Evolutionary conservation across 225 moss, liverwort and hornwort genomes (phyloP).

Genomic region (Sphagnum contortum): DNA sequence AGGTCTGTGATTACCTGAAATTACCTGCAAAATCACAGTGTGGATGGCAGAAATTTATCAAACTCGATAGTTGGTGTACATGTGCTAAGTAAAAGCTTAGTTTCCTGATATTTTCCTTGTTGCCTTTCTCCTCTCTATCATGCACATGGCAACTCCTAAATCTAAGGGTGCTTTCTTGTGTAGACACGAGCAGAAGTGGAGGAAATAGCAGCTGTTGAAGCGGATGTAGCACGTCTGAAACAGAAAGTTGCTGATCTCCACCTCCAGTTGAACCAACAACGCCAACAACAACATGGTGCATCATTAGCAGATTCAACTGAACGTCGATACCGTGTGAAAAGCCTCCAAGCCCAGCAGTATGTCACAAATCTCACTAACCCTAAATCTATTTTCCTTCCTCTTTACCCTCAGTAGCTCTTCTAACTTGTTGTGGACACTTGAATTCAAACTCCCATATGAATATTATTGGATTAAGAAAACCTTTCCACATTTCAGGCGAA

Average conservation of each 20-base stretch:
- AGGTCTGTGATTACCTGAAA: constrained; percentile 21
- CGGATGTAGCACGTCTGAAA: constrained; percentile 89
- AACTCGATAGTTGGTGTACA: too few relatives aligned
- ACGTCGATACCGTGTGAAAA: constrained; percentile 83
- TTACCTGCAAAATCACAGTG: too few relatives aligned
- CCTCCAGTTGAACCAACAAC: constrained; percentile 74
- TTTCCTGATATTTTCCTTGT: too few relatives aligned
- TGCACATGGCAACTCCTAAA: too few relatives aligned
- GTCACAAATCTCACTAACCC: background rate
- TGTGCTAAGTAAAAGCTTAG: too few relatives aligned
- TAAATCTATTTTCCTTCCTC: too few relatives aligned
- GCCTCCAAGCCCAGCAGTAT: constrained; percentile 96
- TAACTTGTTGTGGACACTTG: too few relatives aligned
- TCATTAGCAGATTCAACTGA: constrained; percentile 78
- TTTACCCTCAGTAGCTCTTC: too few relatives aligned
- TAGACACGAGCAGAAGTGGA: constrained; percentile 95
- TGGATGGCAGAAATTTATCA: too few relatives aligned
- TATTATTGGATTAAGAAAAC: too few relatives aligned
- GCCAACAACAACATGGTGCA: constrained; percentile 87
- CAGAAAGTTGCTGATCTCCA: constrained; percentile 92
- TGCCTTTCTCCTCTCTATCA: too few relatives aligned
- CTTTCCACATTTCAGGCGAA: constrained; percentile 36
- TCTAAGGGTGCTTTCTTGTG: background rate
- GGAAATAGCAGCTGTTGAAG: constrained; percentile 92
- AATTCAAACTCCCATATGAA: too few relatives aligned